Percentiles rank a stretch among this genome's conserved stretches.
phyloP scores from a whole-genome alignment of 306 rosid genomes.

The Malus asiatica region DNA sequence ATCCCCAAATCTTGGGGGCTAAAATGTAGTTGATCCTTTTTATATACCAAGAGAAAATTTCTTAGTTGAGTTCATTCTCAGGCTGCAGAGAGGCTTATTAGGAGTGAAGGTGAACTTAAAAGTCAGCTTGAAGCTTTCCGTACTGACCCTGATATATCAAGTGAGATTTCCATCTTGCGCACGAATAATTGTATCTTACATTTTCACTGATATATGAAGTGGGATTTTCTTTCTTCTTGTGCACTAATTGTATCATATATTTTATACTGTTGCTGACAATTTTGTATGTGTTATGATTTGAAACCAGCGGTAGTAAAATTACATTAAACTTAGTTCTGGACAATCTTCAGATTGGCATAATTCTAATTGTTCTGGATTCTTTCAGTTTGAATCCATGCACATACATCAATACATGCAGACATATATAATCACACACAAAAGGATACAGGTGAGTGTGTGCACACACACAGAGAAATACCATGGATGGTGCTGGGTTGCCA shows the following conservation, averaged over 20 bases:
- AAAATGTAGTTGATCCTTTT: neutral
- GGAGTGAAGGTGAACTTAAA: conserved; percentile 69
- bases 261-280: neutral
- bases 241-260: neutral
- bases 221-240: conserved; percentile 23
- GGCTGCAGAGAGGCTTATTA: conserved; percentile 92
- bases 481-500: neutral
- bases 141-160: conserved; percentile 60
- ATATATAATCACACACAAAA: too few relatives aligned
- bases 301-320: neutral
- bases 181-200: neutral
- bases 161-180: conserved; percentile 38
- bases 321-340: neutral
- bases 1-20: too few relatives aligned
- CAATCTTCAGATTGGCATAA: neutral
- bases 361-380: neutral
- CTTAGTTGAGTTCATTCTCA: conserved; percentile 19
- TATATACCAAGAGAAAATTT: neutral
- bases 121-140: conserved; percentile 60
- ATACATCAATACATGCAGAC: neutral
- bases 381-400: neutral
- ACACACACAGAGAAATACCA: neutral
- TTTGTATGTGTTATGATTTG: neutral
- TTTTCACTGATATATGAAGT: conserved; percentile 53
- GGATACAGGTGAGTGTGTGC: too few relatives aligned